Base-by-base conservation (phyloP, 257 asterid genomes). In the Orobanche coerulescens region DNA sequence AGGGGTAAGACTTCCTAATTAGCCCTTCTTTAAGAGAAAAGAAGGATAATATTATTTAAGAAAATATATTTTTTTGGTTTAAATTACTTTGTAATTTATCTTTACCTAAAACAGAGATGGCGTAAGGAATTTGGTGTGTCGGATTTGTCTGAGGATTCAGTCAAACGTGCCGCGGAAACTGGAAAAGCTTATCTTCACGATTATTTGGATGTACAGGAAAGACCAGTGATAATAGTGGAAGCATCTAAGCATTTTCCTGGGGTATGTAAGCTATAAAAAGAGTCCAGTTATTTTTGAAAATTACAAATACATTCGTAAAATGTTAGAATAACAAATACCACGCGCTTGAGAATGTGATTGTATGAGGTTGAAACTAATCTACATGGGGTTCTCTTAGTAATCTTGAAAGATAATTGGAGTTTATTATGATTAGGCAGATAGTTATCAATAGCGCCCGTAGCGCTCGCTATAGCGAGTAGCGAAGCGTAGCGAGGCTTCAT, bases 221-320 rank as follows among this genome's bases (percentile, higher is more conserved):
- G 96, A 61, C 90, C 97, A 3, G 95, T 83, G 58, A 66, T 85
- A 42, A 70, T 87, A 58, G 96, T 91, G 61, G 81, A 78, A 6
- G 85, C 72, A 40, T 75, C 95, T 61, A 91, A 88, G 81, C 97
- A 91, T 84, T 66, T 87, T 49, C 92, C 94, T 1, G 87, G 82
- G 82, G 97, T 87, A 79, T 61, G 81, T 73, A 31, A 24, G 28
- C 39, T 57, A 23, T 26, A 14, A 6, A 57, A 64, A 42, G 20
- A 37, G 3, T n/a, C 15, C 15, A 5, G 43, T 11, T 37, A 37
- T 37, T 5, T 37, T 37, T 37, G 5, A 37, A n/a, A 37, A 37
- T 37, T 37, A 37, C 43, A 37, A 37, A 10, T 37, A 37, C 15
- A 13, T 15, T 8, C 15, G 10, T 37, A 5, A 37, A 8, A 37